Evolutionary conservation across 1,284 basidiomycete species (phyloP).

Genomic region (Anthracocystis walkeri): DNA sequence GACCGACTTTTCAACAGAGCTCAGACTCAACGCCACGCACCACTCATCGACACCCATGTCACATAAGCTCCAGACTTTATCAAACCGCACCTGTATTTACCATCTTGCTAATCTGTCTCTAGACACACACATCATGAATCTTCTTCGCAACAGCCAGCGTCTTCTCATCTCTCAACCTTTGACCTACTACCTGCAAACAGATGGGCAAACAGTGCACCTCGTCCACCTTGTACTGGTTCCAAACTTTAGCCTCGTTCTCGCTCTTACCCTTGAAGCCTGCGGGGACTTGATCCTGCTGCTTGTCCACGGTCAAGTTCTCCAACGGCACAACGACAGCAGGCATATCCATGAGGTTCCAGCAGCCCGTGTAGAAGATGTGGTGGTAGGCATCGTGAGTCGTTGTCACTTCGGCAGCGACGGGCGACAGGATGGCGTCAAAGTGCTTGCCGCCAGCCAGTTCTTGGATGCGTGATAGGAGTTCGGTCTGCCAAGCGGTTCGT

Average conservation of each 20-base stretch:
- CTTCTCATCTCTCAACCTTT: constrained; percentile 42
- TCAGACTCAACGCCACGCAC: not conserved
- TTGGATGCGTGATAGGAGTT: constrained; percentile 36
- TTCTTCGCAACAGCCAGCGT: constrained; percentile 43
- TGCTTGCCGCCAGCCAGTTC: constrained; percentile 15
- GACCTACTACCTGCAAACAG: constrained; percentile 47
- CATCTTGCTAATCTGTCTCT: constrained; percentile 3
- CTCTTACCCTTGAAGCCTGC: constrained; percentile 10
- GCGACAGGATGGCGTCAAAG: constrained; percentile 47
- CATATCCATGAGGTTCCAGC: constrained; percentile 57
- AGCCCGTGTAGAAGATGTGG: constrained; percentile 54
- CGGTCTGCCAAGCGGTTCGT: constrained; percentile 39
- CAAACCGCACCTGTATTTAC: no score
- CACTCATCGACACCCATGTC: no score
- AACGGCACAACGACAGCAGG: constrained; percentile 44
- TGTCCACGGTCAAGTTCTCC: constrained; percentile 24
- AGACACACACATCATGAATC: constrained; percentile 27
- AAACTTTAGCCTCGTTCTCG: constrained; percentile 31
- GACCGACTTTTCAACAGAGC: not conserved
- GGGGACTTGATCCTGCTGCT: constrained; percentile 13
- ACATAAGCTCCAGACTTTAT: no score
- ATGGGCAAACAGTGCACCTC: constrained; percentile 41
- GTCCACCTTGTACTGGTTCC: constrained; percentile 46
- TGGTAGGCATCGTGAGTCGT: constrained; percentile 45
- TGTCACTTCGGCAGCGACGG: constrained; percentile 41